Evolutionary conservation across 768 basidiomycete genomes (phyloP).

Genomic region (Tephrocybe sp.): DNA sequence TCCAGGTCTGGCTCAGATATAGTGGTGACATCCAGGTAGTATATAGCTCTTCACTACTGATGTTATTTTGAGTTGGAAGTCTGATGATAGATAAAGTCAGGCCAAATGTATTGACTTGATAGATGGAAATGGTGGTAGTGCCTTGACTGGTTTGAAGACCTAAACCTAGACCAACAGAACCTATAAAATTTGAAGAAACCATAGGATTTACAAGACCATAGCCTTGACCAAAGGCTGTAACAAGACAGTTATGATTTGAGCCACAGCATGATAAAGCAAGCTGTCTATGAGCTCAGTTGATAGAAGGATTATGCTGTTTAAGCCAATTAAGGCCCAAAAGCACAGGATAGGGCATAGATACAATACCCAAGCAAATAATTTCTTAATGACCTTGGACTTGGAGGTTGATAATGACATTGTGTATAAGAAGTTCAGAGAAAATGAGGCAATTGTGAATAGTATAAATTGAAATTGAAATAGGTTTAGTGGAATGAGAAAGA

Average conservation of each 20-base stretch:
- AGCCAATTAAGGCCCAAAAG: constrained; percentile 38
- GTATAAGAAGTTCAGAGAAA: constrained; percentile 38
- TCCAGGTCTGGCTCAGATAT: too few relatives aligned
- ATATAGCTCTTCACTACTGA: too few relatives aligned
- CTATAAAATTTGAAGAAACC: too few relatives aligned
- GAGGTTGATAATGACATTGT: constrained; percentile 30
- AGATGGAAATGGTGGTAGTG: too few relatives aligned
- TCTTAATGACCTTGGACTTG: constrained; percentile 27
- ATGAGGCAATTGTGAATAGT: too few relatives aligned
- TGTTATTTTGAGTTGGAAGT: too few relatives aligned
- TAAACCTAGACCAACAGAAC: constrained; percentile 22
- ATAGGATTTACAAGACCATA: constrained; percentile 21
- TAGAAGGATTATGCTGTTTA: constrained; percentile 27
- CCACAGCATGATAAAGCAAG: constrained; percentile 23
- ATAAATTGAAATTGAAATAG: too few relatives aligned
- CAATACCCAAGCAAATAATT: constrained; percentile 24
- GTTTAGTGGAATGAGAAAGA: too few relatives aligned
- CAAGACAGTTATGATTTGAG: constrained; percentile 14
- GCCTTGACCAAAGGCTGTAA: constrained; percentile 20
- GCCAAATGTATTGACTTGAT: too few relatives aligned
- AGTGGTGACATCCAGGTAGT: too few relatives aligned
- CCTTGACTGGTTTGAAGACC: too few relatives aligned
- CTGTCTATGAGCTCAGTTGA: constrained; percentile 27
- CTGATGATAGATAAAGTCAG: too few relatives aligned
- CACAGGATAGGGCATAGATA: constrained; percentile 31